Evolutionary conservation across 2,329 filamentous ascomycete genomes (phyloP), one percentile per base, ranked within the genome.

Genomic region (Colletotrichum sp.): DNA sequence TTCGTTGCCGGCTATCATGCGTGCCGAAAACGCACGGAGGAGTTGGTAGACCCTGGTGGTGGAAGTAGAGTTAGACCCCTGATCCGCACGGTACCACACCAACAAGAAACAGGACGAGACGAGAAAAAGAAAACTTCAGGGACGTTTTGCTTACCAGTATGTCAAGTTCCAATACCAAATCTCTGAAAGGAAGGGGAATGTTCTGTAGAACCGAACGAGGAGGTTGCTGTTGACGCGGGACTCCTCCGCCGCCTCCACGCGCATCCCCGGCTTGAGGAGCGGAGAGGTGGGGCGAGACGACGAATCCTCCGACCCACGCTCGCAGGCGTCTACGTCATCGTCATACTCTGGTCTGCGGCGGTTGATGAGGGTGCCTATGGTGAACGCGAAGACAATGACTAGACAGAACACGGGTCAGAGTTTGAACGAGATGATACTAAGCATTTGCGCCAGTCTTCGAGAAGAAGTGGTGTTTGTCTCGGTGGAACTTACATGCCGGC

Each of bases 21-120:
- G 80, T 15, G 87, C 87, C 3, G 87, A 87, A 29, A 85, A 68
- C 13, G 87, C 87, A 22, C 87, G 85, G 27, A 87, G 79, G 6
- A 85, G 83, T 79, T 88, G 87, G 66, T 89, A 89, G 61, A 86
- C 79, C 83, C 83, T 85, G 15, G 22, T 12, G 29, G n/a, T 15
- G 13, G 15, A 30, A 30, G 29, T 8, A 44, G 3, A 27, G 59
- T 74, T 55, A 65, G 57, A 27, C 29, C 36, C 15, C 4, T 32
- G 27, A 32, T 61, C 22, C 11, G 34, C 34, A 19, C 49, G 11
- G 61, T 59, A 59, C 15, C 55, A 59, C 55, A 59, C 27, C 55
- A 65, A 52, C 19, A 5, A 8, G n/a, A 22, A 22, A 52, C 12
- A 22, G n/a, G 44, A 52, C 44, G 44, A 9, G 44, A 52, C 44